Conservation (phyloP, 1,284 basidiomycete species). For the Microbotryum saponariae region DNA sequence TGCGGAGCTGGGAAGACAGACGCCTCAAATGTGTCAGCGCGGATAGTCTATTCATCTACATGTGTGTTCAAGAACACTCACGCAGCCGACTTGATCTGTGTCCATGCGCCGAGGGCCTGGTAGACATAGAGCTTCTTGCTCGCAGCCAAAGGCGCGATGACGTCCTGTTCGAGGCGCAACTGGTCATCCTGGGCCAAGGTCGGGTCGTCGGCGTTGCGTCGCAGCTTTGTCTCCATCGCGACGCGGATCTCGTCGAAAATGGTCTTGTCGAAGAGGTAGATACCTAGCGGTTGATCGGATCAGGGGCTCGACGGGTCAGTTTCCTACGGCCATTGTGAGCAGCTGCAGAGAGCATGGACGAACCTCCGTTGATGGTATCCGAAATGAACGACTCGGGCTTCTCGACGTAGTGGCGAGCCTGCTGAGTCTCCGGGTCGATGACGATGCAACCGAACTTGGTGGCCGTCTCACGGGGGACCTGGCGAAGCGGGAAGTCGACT, state of each 20-base stretch:
- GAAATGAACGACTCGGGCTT: slow-evolving; percentile 49
- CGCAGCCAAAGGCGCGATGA: slow-evolving; percentile 47
- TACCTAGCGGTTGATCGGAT: slow-evolving; percentile 5
- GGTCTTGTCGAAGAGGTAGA: slow-evolving; percentile 46
- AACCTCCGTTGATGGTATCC: slow-evolving; percentile 47
- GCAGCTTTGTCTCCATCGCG: slow-evolving; percentile 48
- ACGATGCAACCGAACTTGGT: slow-evolving; percentile 48
- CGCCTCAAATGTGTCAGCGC: background rate
- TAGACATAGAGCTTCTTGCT: slow-evolving; percentile 47
- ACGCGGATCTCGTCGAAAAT: slow-evolving; percentile 49
- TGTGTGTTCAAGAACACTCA: slow-evolving; percentile 30
- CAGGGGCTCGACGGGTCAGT: background rate
- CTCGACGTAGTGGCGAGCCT: slow-evolving; percentile 44
- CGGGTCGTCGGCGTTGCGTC: slow-evolving; percentile 42
- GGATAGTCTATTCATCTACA: background rate
- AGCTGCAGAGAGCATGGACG: slow-evolving; percentile 34
- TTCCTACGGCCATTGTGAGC: background rate
- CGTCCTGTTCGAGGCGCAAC: slow-evolving; percentile 49
- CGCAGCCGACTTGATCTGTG: slow-evolving; percentile 50
- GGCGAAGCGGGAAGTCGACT: background rate
- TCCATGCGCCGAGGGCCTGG: slow-evolving; percentile 47
- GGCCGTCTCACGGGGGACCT: slow-evolving; percentile 46
- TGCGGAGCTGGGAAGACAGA: slow-evolving; percentile 40
- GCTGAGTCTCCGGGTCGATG: slow-evolving; percentile 41
- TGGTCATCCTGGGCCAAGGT: slow-evolving; percentile 46